Evolutionary conservation across 352 stramenopile genomes (phyloP).

Genomic region (Pythium oligandrum): DNA sequence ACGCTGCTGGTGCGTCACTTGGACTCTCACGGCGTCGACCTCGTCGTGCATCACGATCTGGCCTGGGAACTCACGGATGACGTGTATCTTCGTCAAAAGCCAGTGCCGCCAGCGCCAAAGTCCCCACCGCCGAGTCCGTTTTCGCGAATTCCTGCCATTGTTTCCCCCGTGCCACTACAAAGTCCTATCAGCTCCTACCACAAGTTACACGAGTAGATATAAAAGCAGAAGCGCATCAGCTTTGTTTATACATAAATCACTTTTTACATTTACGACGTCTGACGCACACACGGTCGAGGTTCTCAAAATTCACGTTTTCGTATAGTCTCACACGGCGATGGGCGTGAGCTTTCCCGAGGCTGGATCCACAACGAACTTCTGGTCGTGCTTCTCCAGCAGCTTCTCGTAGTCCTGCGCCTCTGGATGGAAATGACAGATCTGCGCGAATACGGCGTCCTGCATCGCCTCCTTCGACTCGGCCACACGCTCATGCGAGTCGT

Average conservation of each 20-base stretch:
- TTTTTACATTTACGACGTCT: too few species aligned
- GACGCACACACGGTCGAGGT: too few species aligned
- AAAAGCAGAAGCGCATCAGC: too few species aligned
- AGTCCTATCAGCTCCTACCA: too few species aligned
- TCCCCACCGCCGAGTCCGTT: too few species aligned
- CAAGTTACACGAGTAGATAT: too few species aligned
- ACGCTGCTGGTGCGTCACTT: slow-evolving; percentile 63
- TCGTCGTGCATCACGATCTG: slow-evolving; percentile 49
- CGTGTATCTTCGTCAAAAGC: not conserved
- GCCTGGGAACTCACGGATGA: slow-evolving; percentile 27
- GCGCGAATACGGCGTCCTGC: slow-evolving; percentile 77
- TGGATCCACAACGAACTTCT: slow-evolving; percentile 55
- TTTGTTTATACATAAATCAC: too few species aligned
- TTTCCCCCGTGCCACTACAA: too few species aligned
- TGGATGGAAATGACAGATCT: slow-evolving; percentile 73
- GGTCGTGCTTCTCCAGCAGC: slow-evolving; percentile 48
- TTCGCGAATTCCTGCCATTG: too few species aligned
- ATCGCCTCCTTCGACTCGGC: slow-evolving; percentile 53
- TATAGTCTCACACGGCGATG: slow-evolving; percentile 14
- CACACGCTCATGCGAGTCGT: slow-evolving; percentile 70
- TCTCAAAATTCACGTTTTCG: too few species aligned
- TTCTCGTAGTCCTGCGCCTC: slow-evolving; percentile 64
- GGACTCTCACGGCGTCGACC: slow-evolving; percentile 42
- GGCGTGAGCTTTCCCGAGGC: slow-evolving; percentile 54
- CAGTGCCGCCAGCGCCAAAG: too few species aligned